Conservation (phyloP, 1,284 basidiomycete genomes). For the Cystobasidium pallidum region DNA sequence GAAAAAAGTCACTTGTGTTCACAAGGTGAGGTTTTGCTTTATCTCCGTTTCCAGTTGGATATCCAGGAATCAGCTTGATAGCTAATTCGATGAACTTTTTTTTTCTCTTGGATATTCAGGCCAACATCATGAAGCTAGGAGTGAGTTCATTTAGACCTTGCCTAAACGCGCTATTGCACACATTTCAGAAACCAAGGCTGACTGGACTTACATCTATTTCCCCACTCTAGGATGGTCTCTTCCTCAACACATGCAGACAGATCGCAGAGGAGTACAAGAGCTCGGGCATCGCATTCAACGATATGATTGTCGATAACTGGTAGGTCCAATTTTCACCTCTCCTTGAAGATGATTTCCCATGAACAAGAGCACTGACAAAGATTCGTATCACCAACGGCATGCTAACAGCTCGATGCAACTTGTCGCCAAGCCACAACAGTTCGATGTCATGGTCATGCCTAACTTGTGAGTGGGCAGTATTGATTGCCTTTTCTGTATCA, state of each 20-base stretch:
- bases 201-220: neutral
- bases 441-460: constrained; percentile 99
- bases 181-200: too few species aligned
- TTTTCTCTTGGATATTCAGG: neutral
- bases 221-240: constrained; percentile 90
- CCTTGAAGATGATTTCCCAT: neutral
- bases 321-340: constrained; percentile 48
- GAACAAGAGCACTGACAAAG: too few species aligned
- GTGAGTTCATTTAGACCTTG: neutral
- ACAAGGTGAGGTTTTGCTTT: constrained; percentile 69
- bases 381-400: too few species aligned
- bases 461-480: constrained; percentile 64
- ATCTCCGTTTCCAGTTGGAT: too few species aligned
- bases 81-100: neutral
- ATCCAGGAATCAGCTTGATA: too few species aligned
- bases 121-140: constrained; percentile 30
- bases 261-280: constrained; percentile 93
- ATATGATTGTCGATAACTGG: constrained; percentile 75
- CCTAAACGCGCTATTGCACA: neutral
- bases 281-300: constrained; percentile 87
- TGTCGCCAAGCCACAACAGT: constrained; percentile 90
- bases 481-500: too few species aligned
- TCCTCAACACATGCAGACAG: constrained; percentile 96
- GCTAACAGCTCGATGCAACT: constrained; percentile 90
- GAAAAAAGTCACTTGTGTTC: constrained; percentile 99